Percentiles rank a stretch among this genome's conserved stretches.
Evolutionary conservation across 2,329 filamentous ascomycete species (phyloP).

Genomic region (Calonectria pauciramosa): DNA sequence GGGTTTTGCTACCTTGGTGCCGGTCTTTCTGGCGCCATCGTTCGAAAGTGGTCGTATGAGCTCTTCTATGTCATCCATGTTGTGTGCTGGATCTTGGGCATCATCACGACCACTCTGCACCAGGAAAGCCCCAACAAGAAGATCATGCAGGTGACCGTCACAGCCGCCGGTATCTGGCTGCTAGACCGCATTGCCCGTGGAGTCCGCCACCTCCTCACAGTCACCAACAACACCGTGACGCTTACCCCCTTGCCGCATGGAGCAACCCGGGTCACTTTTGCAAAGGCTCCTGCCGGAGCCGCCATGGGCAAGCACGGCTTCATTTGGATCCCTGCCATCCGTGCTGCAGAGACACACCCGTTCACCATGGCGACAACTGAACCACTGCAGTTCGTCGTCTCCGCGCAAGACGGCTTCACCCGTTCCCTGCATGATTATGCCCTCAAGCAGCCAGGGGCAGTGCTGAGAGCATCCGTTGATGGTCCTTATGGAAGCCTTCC

Average conservation of each 20-base stretch:
- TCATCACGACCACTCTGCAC: slow-evolving; percentile 65
- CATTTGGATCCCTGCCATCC: slow-evolving; percentile 72
- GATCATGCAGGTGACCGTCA: slow-evolving; percentile 57
- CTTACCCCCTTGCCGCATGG: slow-evolving; percentile 67
- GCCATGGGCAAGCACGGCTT: slow-evolving; percentile 73
- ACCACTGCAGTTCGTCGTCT: slow-evolving; percentile 71
- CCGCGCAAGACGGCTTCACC: slow-evolving; percentile 72
- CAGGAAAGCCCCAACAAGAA: slow-evolving; percentile 61
- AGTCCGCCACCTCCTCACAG: slow-evolving; percentile 58
- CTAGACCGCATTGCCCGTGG: slow-evolving; percentile 65
- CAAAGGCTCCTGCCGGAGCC: slow-evolving; percentile 61
- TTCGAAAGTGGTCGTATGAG: slow-evolving; percentile 67
- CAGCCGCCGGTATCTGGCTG: slow-evolving; percentile 63
- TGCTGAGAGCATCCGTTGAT: slow-evolving; percentile 66
- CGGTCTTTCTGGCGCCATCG: slow-evolving; percentile 56
- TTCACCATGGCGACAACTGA: slow-evolving; percentile 70
- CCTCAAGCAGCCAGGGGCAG: slow-evolving; percentile 60
- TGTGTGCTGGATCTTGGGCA: slow-evolving; percentile 60
- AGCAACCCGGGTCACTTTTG: slow-evolving; percentile 67
- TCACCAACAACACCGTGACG: slow-evolving; percentile 64
- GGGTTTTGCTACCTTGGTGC: slow-evolving; percentile 61
- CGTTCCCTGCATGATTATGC: slow-evolving; percentile 67
- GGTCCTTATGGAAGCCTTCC: slow-evolving; percentile 72
- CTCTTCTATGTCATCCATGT: slow-evolving; percentile 69
- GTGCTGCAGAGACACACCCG: slow-evolving; percentile 71